Evolutionary conservation across 352 stramenopile genomes (phyloP).

Genomic region (Phytophthora aleatoria): DNA sequence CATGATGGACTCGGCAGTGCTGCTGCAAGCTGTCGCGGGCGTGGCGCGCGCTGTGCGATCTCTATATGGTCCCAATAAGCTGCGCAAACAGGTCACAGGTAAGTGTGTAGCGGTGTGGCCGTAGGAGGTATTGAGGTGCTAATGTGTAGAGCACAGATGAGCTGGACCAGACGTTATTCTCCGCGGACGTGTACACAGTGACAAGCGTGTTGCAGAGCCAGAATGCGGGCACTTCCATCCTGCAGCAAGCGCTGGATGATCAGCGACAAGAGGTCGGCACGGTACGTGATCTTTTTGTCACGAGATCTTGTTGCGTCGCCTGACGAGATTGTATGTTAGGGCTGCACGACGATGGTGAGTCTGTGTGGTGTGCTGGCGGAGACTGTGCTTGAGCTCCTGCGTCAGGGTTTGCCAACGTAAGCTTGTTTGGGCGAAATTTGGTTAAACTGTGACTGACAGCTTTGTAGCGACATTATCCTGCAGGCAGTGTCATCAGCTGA

Average conservation of each 20-base stretch:
- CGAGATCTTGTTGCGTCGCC: not conserved
- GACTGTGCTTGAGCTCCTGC: constrained; percentile 15
- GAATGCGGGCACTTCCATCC: constrained; percentile 29
- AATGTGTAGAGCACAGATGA: constrained; percentile 17
- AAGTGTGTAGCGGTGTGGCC: not conserved
- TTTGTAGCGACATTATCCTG: constrained; percentile 20
- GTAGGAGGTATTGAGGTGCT: not conserved
- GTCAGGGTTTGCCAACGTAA: constrained; percentile 22
- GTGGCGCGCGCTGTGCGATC: constrained; percentile 28
- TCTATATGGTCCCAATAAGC: constrained; percentile 31
- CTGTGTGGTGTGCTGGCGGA: constrained; percentile 30
- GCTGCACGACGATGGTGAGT: constrained; percentile 27
- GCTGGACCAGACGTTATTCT: constrained; percentile 25
- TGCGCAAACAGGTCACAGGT: constrained; percentile 36
- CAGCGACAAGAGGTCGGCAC: constrained; percentile 26
- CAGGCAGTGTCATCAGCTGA: constrained; percentile 19
- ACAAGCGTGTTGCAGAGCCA: constrained; percentile 29
- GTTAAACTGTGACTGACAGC: not conserved
- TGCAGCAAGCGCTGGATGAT: constrained; percentile 33
- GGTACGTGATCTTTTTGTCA: constrained; percentile 10
- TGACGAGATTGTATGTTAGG: constrained; percentile 18
- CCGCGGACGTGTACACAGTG: constrained; percentile 28
- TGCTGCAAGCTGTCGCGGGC: constrained; percentile 26
- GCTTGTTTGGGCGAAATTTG: not conserved
- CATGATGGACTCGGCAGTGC: not conserved